These are phyloP conservation scores for Kazachstania africana DNA, from an alignment of 805 yeast species.

Conservation along the genomic window DNA sequence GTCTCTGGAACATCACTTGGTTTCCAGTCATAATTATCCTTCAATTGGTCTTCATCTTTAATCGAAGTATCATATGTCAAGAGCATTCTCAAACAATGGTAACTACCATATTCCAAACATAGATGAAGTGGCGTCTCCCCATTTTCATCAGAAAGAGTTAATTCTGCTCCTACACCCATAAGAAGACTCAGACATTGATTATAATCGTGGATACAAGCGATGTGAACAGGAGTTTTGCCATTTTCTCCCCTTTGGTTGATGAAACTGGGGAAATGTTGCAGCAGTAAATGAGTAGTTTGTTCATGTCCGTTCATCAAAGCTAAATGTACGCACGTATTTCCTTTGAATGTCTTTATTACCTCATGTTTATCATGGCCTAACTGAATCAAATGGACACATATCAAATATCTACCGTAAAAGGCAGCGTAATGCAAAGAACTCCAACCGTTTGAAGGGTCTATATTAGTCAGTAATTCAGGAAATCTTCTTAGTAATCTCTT, in stretches of 20 bases:
- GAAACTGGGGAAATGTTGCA: constrained; percentile 50
- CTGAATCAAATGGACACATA: constrained; percentile 47
- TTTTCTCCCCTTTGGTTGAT: constrained; percentile 36
- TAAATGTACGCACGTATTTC: constrained; percentile 58
- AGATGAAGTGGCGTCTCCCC: constrained; percentile 81
- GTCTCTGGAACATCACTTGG: constrained; percentile 52
- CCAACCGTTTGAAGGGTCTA: constrained; percentile 71
- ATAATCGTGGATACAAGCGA: constrained; percentile 49
- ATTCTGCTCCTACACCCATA: constrained; percentile 65
- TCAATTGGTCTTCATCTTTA: constrained; percentile 33
- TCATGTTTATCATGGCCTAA: constrained; percentile 45
- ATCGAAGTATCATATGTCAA: constrained; percentile 29
- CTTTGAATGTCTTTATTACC: constrained; percentile 39
- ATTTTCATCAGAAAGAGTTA: constrained; percentile 54
- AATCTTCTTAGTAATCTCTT: constrained; percentile 52
- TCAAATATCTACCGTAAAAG: constrained; percentile 54
- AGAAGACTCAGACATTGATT: constrained; percentile 53
- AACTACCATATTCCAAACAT: constrained; percentile 61
- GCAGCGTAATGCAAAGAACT: constrained; percentile 74
- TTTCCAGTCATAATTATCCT: constrained; percentile 51
- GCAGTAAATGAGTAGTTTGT: constrained; percentile 59
- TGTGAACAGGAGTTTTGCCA: constrained; percentile 58
- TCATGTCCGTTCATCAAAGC: constrained; percentile 54
- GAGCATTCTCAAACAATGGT: constrained; percentile 43
- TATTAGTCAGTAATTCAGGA: constrained; percentile 58